Evolutionary conservation across 768 basidiomycete genomes (phyloP), one percentile per base, ranked within the genome.

Genomic region (Lactifluus rugatus): DNA sequence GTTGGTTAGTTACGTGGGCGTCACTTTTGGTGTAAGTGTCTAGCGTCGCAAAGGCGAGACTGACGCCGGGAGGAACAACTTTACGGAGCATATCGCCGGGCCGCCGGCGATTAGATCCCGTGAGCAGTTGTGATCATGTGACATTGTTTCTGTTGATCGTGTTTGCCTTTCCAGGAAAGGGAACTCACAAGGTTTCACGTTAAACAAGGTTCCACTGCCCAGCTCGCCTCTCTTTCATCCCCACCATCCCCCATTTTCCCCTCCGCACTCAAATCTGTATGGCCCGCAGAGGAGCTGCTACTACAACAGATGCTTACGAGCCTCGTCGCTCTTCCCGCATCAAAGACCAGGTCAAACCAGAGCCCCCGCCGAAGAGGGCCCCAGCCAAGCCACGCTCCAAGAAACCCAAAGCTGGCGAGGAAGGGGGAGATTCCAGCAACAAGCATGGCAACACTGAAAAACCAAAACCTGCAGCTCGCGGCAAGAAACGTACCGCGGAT

Each of bases 291-390:
- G 77, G 84, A 49, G 80, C 80, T 26, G 71, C 76, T 49, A 64
- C 78, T 47, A 59, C 76, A 36, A 68, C 69, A 2, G 75, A 72
- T 23, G 68, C 74, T 51, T 72, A 73, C 45, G 75, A 76, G 67
- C 85, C 85, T 37, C 85, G 86, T 70, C 86, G 86, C 72, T 87
- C 85, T 8, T 72, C 79, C 32, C 83, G 86, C 66, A 87, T 89
- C 73, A 87, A 87, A 70, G 84, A 83, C 26, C 77, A 80, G 58
- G 84, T 83, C 54, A 85, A 83, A 69, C 68, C 72, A 2, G 82
- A 72, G 26, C 41, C 70, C 73, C 57, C 67, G 31, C 72, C 70
- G 16, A 86, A 84, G 79, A 87, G 83, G 69, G 71, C 80, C 46
- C 74, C 78, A 23, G 75, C 81, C 6, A 87, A 87, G 72, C 82